These are phyloP conservation scores for Chrysoporthe deuterocubensis DNA, from an alignment of 2,329 filamentous ascomycete species.

Conservation along the genomic window DNA sequence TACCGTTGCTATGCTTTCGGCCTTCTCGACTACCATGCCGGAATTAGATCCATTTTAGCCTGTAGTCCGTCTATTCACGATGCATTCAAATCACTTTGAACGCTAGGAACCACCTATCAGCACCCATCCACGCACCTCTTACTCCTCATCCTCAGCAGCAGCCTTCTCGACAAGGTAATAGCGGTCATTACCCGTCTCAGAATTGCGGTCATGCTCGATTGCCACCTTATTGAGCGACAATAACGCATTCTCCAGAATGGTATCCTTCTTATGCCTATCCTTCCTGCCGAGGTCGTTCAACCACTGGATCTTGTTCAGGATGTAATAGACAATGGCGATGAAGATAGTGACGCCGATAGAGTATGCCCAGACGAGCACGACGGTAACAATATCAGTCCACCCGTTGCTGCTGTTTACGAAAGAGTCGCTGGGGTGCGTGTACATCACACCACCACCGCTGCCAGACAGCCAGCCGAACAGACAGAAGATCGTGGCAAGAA, in stretches of 20 bases:
- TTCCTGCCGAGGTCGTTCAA: conserved; percentile 67
- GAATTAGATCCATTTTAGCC: background rate
- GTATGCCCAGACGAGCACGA: conserved; percentile 68
- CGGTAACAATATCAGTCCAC: conserved; percentile 58
- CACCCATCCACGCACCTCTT: background rate
- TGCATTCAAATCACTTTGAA: background rate
- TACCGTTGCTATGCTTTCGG: background rate
- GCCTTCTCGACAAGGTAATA: conserved; percentile 29
- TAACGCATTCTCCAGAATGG: conserved; percentile 69
- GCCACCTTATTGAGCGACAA: conserved; percentile 67
- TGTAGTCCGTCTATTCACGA: background rate
- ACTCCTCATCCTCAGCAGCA: conserved; percentile 29
- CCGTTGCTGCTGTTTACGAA: conserved; percentile 43
- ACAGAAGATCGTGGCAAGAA: conserved; percentile 73
- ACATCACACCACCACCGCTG: conserved; percentile 35
- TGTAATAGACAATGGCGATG: conserved; percentile 67
- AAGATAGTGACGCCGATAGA: conserved; percentile 69
- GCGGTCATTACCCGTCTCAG: conserved; percentile 16
- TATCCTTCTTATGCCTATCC: conserved; percentile 64
- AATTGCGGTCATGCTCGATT: conserved; percentile 59
- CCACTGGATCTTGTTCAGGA: conserved; percentile 62
- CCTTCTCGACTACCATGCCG: background rate
- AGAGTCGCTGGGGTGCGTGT: conserved; percentile 33
- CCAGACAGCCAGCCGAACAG: conserved; percentile 74
- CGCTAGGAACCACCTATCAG: background rate